These are phyloP conservation scores for Clohesyomyces aquaticus DNA, from an alignment of 495 filamentous ascomycete genomes.

Conservation along the genomic window DNA sequence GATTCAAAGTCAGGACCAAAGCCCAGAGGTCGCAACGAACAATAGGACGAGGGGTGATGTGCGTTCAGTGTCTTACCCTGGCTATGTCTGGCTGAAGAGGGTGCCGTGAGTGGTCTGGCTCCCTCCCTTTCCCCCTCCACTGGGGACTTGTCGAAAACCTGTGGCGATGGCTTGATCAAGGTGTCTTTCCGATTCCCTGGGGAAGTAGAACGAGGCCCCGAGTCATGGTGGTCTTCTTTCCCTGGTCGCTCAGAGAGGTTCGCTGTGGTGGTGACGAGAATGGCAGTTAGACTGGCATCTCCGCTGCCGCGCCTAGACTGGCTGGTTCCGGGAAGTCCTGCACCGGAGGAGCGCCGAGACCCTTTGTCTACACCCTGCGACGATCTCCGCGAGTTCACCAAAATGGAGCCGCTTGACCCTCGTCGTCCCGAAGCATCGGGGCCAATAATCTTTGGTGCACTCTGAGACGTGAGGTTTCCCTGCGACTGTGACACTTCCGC, in stretches of 20 bases:
- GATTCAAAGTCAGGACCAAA: conserved; percentile 35
- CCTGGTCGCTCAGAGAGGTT: conserved; percentile 14
- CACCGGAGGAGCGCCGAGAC: conserved; percentile 33
- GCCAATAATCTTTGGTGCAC: background rate
- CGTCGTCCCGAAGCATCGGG: conserved; percentile 15
- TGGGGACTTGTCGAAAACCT: conserved; percentile 9
- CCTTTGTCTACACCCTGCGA: conserved; percentile 30
- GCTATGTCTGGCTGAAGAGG: conserved; percentile 29
- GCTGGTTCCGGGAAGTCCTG: conserved; percentile 22
- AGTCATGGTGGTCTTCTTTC: conserved; percentile 6
- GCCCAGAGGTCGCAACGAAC: conserved; percentile 9
- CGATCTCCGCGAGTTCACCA: conserved; percentile 21
- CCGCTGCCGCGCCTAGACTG: conserved; percentile 39
- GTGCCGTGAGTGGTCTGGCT: conserved; percentile 35
- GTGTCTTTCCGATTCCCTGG: conserved; percentile 33
- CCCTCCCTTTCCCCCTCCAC: conserved; percentile 26
- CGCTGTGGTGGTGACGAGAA: conserved; percentile 34
- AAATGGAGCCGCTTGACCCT: conserved; percentile 25
- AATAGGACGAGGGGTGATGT: conserved; percentile 14
- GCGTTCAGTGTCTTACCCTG: conserved; percentile 34
- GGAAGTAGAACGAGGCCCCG: conserved; percentile 7
- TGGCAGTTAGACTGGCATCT: conserved; percentile 38
- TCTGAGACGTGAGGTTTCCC: background rate
- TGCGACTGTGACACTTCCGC: conserved; percentile 3
- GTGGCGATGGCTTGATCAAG: conserved; percentile 21